Evolutionary conservation across 164 flowering plant species (phyloP), one percentile per base, ranked within the genome.

Genomic region (Macadamia tetraphylla): DNA sequence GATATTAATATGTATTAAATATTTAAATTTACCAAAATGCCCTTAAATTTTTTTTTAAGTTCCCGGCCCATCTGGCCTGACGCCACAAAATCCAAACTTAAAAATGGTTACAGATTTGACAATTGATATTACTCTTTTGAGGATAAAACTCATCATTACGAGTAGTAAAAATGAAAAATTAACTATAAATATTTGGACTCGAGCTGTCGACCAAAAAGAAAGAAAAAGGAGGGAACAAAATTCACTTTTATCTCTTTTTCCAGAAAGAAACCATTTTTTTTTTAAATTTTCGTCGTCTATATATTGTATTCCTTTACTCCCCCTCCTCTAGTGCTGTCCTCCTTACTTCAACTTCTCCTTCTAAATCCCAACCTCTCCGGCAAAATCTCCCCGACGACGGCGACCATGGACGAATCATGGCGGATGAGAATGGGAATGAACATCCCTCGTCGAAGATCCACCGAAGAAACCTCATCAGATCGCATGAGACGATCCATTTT

Each of bases 371-470:
- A 53, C 59, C 6, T 66, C 56, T 23, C 68, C 71, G 71, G 63
- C 44, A 18, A 2, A 52, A 40, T 18, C 18, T 46, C 29, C 6
- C 29, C 29, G 60, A 59, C 6, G 29, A 60, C 17, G 87, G 29
- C 49, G 9, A 31, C 57, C 12, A 88, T 91, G 97, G 92, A 89
- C 68, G 94, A 84, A 60, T 85, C 92, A 1, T 86, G 97, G 92
- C 74, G 86, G 31, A 78, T 82, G 78, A 75, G 82, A 42, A 81
- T 82, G 79, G 87, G 91, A 52, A 70, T 70, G 73, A 76, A 68
- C 60, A 58, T 73, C 18, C 76, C 78, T 3, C 65, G 81, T 49
- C 71, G 84, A 63, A 79, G 75, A 71, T 82, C 86, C 17, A 81
- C 88, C 0, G 88, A 76, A 58, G 77, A 73, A 13, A 64, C 74